phyloP scores from a whole-genome alignment of 2,329 filamentous ascomycete genomes.

The Tolypocladium inflatum region DNA sequence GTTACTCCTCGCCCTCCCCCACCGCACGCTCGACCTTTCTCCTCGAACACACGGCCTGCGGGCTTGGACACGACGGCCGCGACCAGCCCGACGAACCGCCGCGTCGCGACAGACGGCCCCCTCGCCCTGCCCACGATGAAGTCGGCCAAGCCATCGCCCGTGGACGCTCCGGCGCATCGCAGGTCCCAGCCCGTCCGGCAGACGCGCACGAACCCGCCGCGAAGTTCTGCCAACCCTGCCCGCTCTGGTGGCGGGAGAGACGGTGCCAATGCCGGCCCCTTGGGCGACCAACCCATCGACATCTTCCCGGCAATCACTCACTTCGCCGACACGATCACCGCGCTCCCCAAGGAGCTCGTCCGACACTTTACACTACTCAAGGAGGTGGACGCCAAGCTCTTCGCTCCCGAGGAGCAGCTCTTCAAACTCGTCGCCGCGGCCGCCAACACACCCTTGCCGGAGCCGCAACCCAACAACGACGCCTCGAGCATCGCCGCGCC shows the following conservation, averaged over 20 bases:
- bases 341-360: constrained; percentile 88
- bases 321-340: constrained; percentile 87
- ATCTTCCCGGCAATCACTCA: constrained; percentile 58
- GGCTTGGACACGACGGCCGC: background rate
- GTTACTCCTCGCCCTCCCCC: background rate
- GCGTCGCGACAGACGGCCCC: constrained; percentile 6
- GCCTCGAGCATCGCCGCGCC: constrained; percentile 30
- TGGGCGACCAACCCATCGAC: constrained; percentile 51
- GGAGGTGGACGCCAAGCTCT: constrained; percentile 96
- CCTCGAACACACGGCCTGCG: background rate
- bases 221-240: constrained; percentile 39
- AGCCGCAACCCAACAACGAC: constrained; percentile 34
- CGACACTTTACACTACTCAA: constrained; percentile 93
- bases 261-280: constrained; percentile 31
- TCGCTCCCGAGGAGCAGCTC: constrained; percentile 75
- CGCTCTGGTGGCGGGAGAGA: constrained; percentile 35
- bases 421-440: constrained; percentile 64
- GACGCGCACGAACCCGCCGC: constrained; percentile 54
- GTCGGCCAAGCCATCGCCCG: constrained; percentile 38
- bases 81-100: background rate
- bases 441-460: constrained; percentile 38
- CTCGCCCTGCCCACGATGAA: constrained; percentile 38
- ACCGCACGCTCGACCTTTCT: background rate
- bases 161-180: constrained; percentile 38
- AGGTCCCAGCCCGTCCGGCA: constrained; percentile 56